Base-by-base conservation (phyloP, 164 flowering plant species). In the Umbellularia californica region DNA sequence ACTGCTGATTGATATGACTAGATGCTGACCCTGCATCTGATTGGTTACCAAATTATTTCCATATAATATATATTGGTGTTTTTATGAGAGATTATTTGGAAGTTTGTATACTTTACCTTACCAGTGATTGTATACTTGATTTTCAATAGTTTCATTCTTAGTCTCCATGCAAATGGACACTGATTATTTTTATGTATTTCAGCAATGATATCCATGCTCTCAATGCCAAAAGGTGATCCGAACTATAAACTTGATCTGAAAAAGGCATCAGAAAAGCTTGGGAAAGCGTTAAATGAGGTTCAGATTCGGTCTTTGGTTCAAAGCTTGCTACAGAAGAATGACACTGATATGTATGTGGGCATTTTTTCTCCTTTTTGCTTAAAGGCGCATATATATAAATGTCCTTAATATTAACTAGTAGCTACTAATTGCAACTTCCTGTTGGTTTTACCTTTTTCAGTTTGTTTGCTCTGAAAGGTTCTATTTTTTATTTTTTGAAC, bases 231-330 rank as follows among this genome's bases (percentile, higher is more conserved):
- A 65, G 79, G 70, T 76, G 75, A 83, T 72, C 76, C 67, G 5
- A 74, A 58, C 77, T 77, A 65, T 73, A 78, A 71, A 71, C 20
- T 41, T 70, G 84, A 86, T 27, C 23, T 93, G 73, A 71, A 50
- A 60, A 92, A 88, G 81, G 94, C 94, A 64, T 82, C 87, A 4
- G 94, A 87, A 71, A 93, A 84, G 88, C 88, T 93, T 50, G 69
- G 67, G 33, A 95, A 85, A 86, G 85, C 82, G 20, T 76, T 87
- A 66, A 77, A 65, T 68, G 97, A 91, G 83, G 87, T 82, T 66
- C 88, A 85, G 30, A 90, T 93, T 41, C 92, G 95, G 23, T 71
- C 70, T 41, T 81, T 90, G 27, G 83, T 84, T 72, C 84, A 84
- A 71, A 79, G 69, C 74, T 77, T 90, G 86, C 58, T 71, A 22